phyloP scores from a whole-genome alignment of 140 eudicot genomes.

The Ambrosia hybrid region DNA sequence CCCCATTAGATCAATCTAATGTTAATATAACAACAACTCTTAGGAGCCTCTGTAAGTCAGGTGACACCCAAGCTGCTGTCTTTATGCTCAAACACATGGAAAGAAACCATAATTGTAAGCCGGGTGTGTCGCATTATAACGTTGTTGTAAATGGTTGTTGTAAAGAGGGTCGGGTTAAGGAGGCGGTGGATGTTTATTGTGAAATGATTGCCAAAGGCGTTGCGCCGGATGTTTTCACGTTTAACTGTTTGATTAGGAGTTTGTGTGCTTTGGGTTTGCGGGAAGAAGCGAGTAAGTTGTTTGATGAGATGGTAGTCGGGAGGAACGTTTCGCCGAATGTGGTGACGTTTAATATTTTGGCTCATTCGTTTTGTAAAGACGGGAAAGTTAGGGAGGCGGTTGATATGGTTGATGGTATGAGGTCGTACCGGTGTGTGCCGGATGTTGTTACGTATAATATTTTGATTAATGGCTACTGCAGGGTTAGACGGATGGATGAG shows the following conservation, averaged over 20 bases:
- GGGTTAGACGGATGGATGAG: slow-evolving; percentile 21
- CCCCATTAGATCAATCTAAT: slow-evolving; percentile 27
- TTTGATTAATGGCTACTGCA: slow-evolving; percentile 36
- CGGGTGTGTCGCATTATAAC: slow-evolving; percentile 11
- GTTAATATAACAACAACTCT: slow-evolving; percentile 14
- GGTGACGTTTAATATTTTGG: slow-evolving; percentile 30
- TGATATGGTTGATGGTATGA: slow-evolving; percentile 19
- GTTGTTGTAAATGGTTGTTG: slow-evolving; percentile 30
- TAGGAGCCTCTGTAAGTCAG: slow-evolving; percentile 32
- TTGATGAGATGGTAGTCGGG: slow-evolving; percentile 33
- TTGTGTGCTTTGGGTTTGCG: slow-evolving; percentile 26
- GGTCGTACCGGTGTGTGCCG: slow-evolving; percentile 14
- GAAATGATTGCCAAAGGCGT: slow-evolving; percentile 34
- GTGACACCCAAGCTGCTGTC: slow-evolving; percentile 28
- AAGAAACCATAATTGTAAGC: slow-evolving; percentile 9
- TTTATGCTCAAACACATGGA: slow-evolving; percentile 26
- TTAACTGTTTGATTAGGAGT: slow-evolving; percentile 30
- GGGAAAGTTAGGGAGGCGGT: slow-evolving; percentile 26
- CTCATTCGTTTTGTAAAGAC: slow-evolving; percentile 35
- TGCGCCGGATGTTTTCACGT: slow-evolving; percentile 36
- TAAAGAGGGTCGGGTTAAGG: slow-evolving; percentile 17
- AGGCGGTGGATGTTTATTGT: slow-evolving; percentile 23
- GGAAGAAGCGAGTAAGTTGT: slow-evolving; percentile 18
- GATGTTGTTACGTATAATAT: slow-evolving; percentile 40
- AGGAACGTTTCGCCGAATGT: slow-evolving; percentile 23